Percentiles rank a stretch among this genome's conserved stretches.
Conservation (phyloP, 176 grass and related monocot genomes). For the Themeda triandra region DNA sequence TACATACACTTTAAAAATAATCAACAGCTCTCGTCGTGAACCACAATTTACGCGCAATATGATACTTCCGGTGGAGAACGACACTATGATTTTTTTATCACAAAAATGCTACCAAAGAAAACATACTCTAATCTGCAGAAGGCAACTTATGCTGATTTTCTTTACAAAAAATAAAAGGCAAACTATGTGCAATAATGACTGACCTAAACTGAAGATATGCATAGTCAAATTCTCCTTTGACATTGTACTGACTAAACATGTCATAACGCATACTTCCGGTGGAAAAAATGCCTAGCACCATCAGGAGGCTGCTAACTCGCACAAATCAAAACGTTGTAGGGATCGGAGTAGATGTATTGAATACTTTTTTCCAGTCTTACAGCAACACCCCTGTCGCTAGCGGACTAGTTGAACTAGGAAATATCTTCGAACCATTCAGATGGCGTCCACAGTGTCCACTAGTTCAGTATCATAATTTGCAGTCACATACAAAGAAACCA, state of each 20-base stretch:
- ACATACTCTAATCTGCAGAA: not conserved
- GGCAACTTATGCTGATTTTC: not conserved
- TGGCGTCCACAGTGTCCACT: not conserved
- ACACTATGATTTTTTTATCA: not conserved
- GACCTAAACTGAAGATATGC: not conserved
- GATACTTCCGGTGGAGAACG: not conserved
- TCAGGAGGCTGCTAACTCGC: not conserved
- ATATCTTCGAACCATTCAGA: not conserved
- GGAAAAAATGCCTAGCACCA: not conserved
- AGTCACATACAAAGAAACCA: not conserved
- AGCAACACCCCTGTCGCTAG: not conserved
- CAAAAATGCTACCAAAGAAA: not conserved
- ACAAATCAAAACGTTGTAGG: not conserved
- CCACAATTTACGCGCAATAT: not conserved
- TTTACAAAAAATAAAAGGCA: not conserved
- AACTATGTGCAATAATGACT: not conserved
- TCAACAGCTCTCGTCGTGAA: not conserved
- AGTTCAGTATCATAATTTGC: not conserved
- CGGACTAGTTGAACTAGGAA: not conserved
- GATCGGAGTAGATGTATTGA: not conserved
- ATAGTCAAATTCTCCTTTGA: not conserved
- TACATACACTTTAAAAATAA: not conserved
- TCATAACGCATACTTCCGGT: not conserved
- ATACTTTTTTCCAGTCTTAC: not conserved
- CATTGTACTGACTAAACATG: not conserved